Evolutionary conservation across 2,329 filamentous ascomycete genomes (phyloP), one percentile per base, ranked within the genome.

Genomic region (Westerdykella aurantiaca): DNA sequence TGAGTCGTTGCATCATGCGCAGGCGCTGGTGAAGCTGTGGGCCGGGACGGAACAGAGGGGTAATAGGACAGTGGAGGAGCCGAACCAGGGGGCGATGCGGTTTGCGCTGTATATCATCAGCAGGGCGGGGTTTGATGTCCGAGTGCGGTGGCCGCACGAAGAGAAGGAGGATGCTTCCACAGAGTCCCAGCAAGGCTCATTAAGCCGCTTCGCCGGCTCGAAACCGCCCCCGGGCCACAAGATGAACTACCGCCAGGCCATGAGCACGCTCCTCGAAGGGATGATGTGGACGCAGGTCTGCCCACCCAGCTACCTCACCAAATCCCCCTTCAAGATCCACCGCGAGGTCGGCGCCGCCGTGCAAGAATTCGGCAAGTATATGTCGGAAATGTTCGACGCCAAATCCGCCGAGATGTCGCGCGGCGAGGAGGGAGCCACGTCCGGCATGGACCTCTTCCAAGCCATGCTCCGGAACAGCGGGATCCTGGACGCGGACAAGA

Each of bases 41-140:
- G 56, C 55, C 14, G 55, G 58, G 12, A 39, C 50, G 7, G 52
- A 55, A 42, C 58, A 56, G 1, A 39, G 34, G 10, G 58, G 54
- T 5, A 59, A 57, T 38, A 43, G 61, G 34, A 79, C 79, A 0
- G 71, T 88, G 18, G 65, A 68, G 31, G 76, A 80, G 5, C 69
- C 77, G 2, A 79, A 83, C 34, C 69, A 73, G 18, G 84, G 88
- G 52, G 81, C 82, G 1, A 88, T 87, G 81, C 71, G 74, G 40
- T 62, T 81, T 48, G 76, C 74, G 42, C 60, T 82, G 37, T 74
- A 80, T 54, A 73, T 81, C 37, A 81, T 82, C 52, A 79, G 81
- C 49, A 80, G 80, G 48, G 83, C 87, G 43, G 86, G 86, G 0
- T 90, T 90, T 58, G 85, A 84, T 4, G 69, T 75, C 41, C 67